These are phyloP conservation scores for Xylaria flabelliformis DNA, from an alignment of 495 filamentous ascomycete genomes.

Conservation along the genomic window DNA sequence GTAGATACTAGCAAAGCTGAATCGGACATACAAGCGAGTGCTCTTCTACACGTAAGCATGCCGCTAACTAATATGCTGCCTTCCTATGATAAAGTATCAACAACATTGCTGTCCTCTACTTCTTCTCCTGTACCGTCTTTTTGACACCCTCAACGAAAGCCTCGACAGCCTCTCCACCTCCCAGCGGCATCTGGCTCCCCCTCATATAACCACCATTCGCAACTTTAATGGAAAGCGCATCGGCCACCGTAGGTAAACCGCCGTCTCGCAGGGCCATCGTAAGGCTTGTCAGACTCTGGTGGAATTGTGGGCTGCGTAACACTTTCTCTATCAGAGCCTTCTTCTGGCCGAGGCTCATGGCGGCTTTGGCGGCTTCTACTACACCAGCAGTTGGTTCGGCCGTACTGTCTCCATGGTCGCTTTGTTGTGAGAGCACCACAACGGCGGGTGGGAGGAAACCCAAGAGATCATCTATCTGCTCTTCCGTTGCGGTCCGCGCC, in stretches of 20 bases:
- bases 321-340: slow-evolving; percentile 80
- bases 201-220: slow-evolving; percentile 81
- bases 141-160: slow-evolving; percentile 89
- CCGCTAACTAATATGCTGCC: neutral
- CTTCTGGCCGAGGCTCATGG: slow-evolving; percentile 80
- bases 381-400: slow-evolving; percentile 69
- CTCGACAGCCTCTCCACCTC: slow-evolving; percentile 86
- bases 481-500: slow-evolving; percentile 67
- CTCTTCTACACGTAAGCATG: neutral
- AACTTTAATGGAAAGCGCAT: slow-evolving; percentile 79
- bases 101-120: slow-evolving; percentile 29
- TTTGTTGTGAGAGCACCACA: slow-evolving; percentile 75
- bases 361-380: slow-evolving; percentile 71
- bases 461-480: slow-evolving; percentile 75
- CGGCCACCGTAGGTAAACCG: slow-evolving; percentile 87
- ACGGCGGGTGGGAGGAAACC: slow-evolving; percentile 72
- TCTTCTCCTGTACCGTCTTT: slow-evolving; percentile 68
- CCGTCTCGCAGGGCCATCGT: slow-evolving; percentile 90
- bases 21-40: neutral
- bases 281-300: slow-evolving; percentile 81
- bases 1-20: neutral
- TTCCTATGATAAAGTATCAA: neutral
- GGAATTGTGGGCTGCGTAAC: slow-evolving; percentile 88
- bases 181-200: slow-evolving; percentile 78
- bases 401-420: slow-evolving; percentile 49